These are phyloP conservation scores for Blastobotrys mokoenaii DNA, from an alignment of 805 yeast species.

Conservation along the genomic window DNA sequence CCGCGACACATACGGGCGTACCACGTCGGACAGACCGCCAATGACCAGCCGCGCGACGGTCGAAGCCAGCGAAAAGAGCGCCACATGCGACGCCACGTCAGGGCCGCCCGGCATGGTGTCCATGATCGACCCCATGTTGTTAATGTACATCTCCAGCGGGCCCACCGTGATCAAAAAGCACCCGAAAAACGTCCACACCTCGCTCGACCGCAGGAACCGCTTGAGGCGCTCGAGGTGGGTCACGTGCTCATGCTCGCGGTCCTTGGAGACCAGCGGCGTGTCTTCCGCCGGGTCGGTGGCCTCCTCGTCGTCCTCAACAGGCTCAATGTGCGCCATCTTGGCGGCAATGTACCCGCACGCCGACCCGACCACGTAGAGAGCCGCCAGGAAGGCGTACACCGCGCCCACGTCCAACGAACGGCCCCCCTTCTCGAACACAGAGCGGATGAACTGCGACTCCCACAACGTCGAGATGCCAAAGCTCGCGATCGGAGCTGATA, in stretches of 20 bases:
- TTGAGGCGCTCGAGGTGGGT: slow-evolving; percentile 23
- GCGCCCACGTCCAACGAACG: slow-evolving; percentile 11
- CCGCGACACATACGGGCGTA: slow-evolving; percentile 29
- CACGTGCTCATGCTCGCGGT: slow-evolving; percentile 10
- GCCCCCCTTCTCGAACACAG: slow-evolving; percentile 26
- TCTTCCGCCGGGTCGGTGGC: background rate
- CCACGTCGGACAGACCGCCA: slow-evolving; percentile 62
- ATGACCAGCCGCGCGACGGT: slow-evolving; percentile 59
- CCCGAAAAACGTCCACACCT: slow-evolving; percentile 55
- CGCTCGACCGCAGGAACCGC: slow-evolving; percentile 39
- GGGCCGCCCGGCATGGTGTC: slow-evolving; percentile 29
- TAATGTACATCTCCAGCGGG: slow-evolving; percentile 76
- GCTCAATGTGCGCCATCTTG: slow-evolving; percentile 27
- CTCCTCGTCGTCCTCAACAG: slow-evolving; percentile 16
- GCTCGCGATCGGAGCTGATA: slow-evolving; percentile 80
- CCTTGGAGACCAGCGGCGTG: background rate
- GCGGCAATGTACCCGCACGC: slow-evolving; percentile 21
- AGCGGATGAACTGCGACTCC: slow-evolving; percentile 51
- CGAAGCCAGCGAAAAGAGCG: slow-evolving; percentile 55
- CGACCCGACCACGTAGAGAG: slow-evolving; percentile 19
- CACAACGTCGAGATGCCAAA: slow-evolving; percentile 78
- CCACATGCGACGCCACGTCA: slow-evolving; percentile 34
- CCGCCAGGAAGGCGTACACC: slow-evolving; percentile 18
- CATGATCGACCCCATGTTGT: slow-evolving; percentile 73
- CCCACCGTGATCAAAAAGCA: slow-evolving; percentile 67